Evolutionary conservation across 768 basidiomycete species (phyloP).

Genomic region (Kwoniella bestiolae): DNA sequence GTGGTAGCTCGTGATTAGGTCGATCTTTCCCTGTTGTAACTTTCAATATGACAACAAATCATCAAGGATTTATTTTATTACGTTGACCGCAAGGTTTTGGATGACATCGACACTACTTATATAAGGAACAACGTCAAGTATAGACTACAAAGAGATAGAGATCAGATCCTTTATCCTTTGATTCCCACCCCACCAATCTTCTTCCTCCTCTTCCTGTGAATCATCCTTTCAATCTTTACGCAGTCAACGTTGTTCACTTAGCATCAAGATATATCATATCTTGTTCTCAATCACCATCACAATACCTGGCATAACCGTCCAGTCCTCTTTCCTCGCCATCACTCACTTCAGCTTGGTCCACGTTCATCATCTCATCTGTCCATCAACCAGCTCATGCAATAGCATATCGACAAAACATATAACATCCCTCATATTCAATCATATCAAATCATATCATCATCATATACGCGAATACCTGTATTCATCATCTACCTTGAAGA

Average conservation of each 20-base stretch:
- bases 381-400: no score
- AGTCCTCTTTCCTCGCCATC: conserved; percentile 13
- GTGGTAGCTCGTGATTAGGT: neutral
- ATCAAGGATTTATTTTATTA: no score
- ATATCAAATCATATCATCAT: neutral
- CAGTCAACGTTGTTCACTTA: neutral
- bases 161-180: neutral
- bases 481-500: neutral
- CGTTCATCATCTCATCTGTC: neutral
- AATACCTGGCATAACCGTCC: neutral
- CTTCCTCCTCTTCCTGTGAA: neutral
- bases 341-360: neutral
- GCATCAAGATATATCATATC: neutral
- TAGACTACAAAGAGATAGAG: neutral
- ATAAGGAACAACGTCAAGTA: neutral
- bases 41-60: neutral
- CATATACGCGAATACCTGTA: neutral
- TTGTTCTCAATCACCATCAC: neutral
- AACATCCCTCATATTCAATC: neutral
- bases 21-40: neutral
- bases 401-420: no score
- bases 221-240: neutral
- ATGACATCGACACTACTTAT: no score
- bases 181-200: neutral
- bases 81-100: no score